Base-by-base conservation (phyloP, 306 rosid genomes). In the Vigna trinervia region DNA sequence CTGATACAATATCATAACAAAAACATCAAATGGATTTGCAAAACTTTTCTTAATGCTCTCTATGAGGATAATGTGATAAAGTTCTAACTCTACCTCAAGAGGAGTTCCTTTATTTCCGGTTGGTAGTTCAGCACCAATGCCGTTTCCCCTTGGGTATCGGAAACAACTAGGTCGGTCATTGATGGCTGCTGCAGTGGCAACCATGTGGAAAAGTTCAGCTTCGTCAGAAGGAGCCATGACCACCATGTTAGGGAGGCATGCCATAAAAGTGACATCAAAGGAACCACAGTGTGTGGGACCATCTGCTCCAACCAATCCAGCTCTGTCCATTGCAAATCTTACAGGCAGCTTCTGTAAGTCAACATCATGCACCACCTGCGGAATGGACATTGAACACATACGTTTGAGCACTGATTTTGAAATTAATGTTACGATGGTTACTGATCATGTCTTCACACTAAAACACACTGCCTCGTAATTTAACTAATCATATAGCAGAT, bases 161-260 rank as follows among this genome's bases (percentile, higher is more conserved):
- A 96, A 92, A 82, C 99, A 96, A 82, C 98, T 96, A 0, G 99
- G 99, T 17, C 97, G 85, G 78, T 92, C 99, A 64, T 96, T 75
- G 48, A 96, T 92, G 76, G 97, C 94, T 12, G 90, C 94, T 54
- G 99, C 89, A 4, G 99, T 96, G 75, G 99, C 99, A 81, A 96
- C 97, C 98, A 96, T 91, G 86, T 96, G 88, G 80, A 90, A 85
- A 76, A 96, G 98, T 83, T 96, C 99, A 3, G 90, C 93, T 86
- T 96, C 96, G 51, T 92, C 99, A 1, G 98, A 87, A 80, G 99
- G 98, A 80, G 99, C 98, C 97, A 92, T 92, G 76, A 96, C 97
- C 84, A 96, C 97, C 99, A 96, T 92, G 89, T 92, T 96, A 61
- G 99, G 98, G 26, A 96, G 96, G 85, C 98, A 96, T 72, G 98